Conservation (phyloP, 164 flowering plant species). For the Nelumbo lutea region DNA sequence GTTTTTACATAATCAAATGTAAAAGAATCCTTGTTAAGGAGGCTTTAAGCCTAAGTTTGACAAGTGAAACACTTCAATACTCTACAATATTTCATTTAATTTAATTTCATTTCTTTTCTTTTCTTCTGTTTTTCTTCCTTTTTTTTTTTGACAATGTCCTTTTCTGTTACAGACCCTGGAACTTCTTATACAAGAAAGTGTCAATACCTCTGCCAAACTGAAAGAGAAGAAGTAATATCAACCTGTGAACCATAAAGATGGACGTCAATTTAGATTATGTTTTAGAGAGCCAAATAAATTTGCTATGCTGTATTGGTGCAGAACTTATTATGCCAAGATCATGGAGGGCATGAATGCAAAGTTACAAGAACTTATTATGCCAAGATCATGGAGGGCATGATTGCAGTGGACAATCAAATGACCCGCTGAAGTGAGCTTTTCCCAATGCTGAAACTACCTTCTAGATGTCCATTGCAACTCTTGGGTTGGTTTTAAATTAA, state of each 20-base stretch:
- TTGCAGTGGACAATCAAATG: not conserved
- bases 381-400: no score
- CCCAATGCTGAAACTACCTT: not conserved
- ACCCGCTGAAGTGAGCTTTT: not conserved
- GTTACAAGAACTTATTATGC: slow-evolving; percentile 34
- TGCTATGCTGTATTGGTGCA: slow-evolving; percentile 24
- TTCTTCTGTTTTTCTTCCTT: no score
- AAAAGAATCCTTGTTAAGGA: no score
- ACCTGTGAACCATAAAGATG: not conserved
- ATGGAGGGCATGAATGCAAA: slow-evolving; percentile 37
- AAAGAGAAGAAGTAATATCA: slow-evolving; percentile 46
- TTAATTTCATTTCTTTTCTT: no score
- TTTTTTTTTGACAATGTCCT: no score
- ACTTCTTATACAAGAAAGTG: slow-evolving; percentile 64
- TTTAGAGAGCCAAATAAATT: not conserved
- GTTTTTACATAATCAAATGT: no score
- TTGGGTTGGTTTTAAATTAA: no score
- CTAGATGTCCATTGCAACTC: no score
- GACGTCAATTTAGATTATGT: not conserved
- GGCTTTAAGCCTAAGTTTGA: no score
- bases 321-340: slow-evolving; percentile 44
- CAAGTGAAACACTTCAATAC: not conserved
- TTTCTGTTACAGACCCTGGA: slow-evolving; percentile 47
- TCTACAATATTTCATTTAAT: no score
- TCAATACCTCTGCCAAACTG: slow-evolving; percentile 41